phyloP scores from a whole-genome alignment of 129 eudicot species.

The Silybum marianum region DNA sequence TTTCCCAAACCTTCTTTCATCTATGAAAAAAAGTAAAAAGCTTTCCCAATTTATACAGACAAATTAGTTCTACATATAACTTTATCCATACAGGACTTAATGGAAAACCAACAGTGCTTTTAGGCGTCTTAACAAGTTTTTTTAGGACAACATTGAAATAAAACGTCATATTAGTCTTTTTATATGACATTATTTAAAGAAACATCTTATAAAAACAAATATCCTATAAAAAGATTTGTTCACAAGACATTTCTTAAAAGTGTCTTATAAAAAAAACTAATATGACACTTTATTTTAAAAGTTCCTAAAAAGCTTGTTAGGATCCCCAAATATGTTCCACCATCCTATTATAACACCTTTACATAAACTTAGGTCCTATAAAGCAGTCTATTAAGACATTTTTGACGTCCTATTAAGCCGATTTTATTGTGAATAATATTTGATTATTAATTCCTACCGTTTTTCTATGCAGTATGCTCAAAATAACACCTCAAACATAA shows the following conservation, averaged over 20 bases:
- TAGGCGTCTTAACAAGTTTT: background rate
- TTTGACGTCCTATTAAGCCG: background rate
- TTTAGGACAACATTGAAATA: background rate
- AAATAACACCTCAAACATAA: conserved; percentile 60
- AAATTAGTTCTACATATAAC: too few species aligned
- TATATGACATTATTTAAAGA: background rate
- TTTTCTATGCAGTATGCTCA: conserved; percentile 63
- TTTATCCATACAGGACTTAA: too few species aligned
- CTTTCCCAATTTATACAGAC: too few species aligned
- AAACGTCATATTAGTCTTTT: background rate
- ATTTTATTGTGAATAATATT: background rate
- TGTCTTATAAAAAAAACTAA: background rate
- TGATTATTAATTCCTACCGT: background rate
- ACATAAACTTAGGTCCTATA: background rate
- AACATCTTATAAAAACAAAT: too few species aligned
- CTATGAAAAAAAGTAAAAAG: too few species aligned
- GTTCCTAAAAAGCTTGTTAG: background rate
- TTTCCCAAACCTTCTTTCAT: too few species aligned
- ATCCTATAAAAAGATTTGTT: background rate
- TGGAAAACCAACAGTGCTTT: background rate
- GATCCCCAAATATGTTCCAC: background rate
- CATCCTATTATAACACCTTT: background rate
- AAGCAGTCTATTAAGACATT: background rate
- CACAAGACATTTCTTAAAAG: background rate
- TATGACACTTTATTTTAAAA: background rate